Evolutionary conservation across 441 rosid species (phyloP), one percentile per base, ranked within the genome.

Genomic region (California macrophylla): DNA sequence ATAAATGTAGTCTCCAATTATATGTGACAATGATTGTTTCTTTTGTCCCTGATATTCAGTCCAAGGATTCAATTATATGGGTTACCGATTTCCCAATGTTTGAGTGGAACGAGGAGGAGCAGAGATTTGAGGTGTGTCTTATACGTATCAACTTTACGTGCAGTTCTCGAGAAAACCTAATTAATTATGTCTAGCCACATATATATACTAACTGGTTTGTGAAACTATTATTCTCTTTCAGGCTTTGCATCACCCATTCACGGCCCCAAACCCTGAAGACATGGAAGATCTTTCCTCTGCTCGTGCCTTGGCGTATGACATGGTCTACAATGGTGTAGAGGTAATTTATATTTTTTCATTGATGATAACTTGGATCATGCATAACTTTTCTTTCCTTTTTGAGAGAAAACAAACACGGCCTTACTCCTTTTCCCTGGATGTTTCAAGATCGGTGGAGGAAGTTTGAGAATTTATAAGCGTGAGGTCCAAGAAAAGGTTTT

Each of bases 291-390:
- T 91, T 69, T 78, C 93, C 69, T 81, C 93, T 75, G 98, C 98
- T 28, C 88, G 89, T 71, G 96, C 98, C 76, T 89, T 93, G 24
- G 96, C 98, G 26, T 93, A 91, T 80, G 97, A 91, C 85, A 88
- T 93, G 95, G 98, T 93, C 78, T 93, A 89, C 79, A 89, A 93
- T 77, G 98, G 97, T 52, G 90, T 88, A 34, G 98, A 93, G 98
- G 98, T 88, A 82, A 25, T 69, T 73, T 56, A 20, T 62, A 5
- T 38, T 38, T 32, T 68, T 70, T 62, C 38, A 23, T 69, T 26
- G 21, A 0, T 18, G 21, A 50, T 4, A n/a, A 3, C 23, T 50
- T 50, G 21, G 23, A 50, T 50, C 58, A n/a, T 18, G 6, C 58
- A n/a, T 42, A 13, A 13, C 0, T 7, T n/a, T 62, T 40, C n/a